These are phyloP conservation scores for Malassezia japonica DNA, from an alignment of 1,284 basidiomycete genomes.

Conservation along the genomic window DNA sequence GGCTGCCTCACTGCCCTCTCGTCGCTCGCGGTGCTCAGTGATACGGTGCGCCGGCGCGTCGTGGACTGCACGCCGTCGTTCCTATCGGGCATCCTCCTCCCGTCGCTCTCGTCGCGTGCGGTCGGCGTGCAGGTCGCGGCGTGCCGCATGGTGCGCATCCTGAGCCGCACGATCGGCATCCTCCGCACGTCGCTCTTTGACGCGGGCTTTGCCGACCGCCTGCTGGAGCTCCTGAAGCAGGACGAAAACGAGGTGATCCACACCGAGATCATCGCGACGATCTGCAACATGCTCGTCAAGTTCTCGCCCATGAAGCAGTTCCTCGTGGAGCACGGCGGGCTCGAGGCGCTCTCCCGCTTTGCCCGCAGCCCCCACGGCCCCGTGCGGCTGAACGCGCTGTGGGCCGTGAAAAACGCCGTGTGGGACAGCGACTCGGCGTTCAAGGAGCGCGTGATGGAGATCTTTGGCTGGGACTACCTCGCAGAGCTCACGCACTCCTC, in stretches of 20 bases:
- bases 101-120: slow-evolving; percentile 23
- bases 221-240: slow-evolving; percentile 27
- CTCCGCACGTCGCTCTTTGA: slow-evolving; percentile 39
- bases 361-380: slow-evolving; percentile 3
- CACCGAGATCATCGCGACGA: slow-evolving; percentile 29
- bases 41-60: slow-evolving; percentile 30
- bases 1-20: slow-evolving; percentile 31
- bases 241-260: slow-evolving; percentile 26
- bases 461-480: slow-evolving; percentile 21
- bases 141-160: slow-evolving; percentile 29
- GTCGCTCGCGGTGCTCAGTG: slow-evolving; percentile 30
- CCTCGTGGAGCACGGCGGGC: slow-evolving; percentile 27
- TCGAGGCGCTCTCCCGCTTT: slow-evolving; percentile 25
- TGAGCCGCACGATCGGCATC: slow-evolving; percentile 35
- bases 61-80: slow-evolving; percentile 30
- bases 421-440: slow-evolving; percentile 22
- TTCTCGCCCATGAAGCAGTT: slow-evolving; percentile 40
- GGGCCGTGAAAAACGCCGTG: slow-evolving; percentile 43
- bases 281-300: slow-evolving; percentile 41
- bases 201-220: slow-evolving; percentile 30
- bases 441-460: slow-evolving; percentile 24
- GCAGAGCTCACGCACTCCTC: slow-evolving; percentile 1
- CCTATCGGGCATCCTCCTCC: slow-evolving; percentile 23
- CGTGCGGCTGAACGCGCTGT: slow-evolving; percentile 32
- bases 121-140: slow-evolving; percentile 38